phyloP scores from a whole-genome alignment of 192 early-diverging fungal species.

The Coemansia sp. region DNA sequence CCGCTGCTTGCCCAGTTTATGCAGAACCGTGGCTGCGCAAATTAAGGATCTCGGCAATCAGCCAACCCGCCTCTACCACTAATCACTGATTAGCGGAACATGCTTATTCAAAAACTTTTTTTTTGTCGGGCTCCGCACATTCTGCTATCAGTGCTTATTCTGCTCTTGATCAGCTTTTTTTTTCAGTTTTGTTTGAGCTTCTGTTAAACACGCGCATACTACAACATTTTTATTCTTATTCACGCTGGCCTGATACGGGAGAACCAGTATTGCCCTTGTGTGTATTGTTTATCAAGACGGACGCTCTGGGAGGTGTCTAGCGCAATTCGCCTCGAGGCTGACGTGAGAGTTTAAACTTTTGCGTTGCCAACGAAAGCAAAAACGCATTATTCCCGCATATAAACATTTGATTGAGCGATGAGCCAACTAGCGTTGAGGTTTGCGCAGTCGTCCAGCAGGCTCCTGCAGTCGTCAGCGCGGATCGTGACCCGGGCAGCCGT shows the following conservation, averaged over 20 bases:
- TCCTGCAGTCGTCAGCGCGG: background rate
- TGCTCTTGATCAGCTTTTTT: background rate
- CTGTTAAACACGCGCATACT: background rate
- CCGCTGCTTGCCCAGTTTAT: conserved; percentile 24
- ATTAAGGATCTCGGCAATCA: background rate
- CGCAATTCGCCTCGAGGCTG: background rate
- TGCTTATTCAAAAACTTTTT: background rate
- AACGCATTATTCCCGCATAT: background rate
- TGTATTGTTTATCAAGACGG: too few relatives aligned
- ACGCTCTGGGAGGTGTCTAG: too few relatives aligned
- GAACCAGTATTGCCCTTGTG: too few relatives aligned
- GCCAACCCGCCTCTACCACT: too few relatives aligned
- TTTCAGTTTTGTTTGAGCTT: background rate
- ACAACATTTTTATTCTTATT: background rate
- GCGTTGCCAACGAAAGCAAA: too few relatives aligned
- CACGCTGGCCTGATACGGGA: background rate
- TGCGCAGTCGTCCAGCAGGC: conserved; percentile 6
- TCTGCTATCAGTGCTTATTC: background rate
- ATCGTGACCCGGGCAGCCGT: background rate
- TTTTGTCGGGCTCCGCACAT: background rate
- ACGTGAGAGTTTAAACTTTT: background rate
- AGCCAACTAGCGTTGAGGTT: conserved; percentile 33
- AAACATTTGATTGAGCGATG: conserved; percentile 12
- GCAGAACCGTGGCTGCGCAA: background rate
- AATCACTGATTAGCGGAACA: background rate